Base-by-base conservation (phyloP, 805 yeast species). In the Jamesozyma lodderae region DNA sequence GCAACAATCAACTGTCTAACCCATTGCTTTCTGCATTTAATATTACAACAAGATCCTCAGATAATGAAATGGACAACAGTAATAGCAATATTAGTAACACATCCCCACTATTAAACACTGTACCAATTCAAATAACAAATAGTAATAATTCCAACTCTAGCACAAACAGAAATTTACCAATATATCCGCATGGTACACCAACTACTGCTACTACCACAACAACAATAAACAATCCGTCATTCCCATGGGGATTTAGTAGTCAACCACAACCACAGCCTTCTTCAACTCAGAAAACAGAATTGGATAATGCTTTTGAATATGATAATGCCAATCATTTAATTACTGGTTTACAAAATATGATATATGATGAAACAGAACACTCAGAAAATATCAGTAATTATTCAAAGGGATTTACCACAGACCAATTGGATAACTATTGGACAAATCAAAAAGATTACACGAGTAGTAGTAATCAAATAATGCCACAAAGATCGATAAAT, bases 401-500 rank as follows among this genome's bases (percentile, higher is more conserved):
- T 37, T 57, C 59, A 15, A 58, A 55, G 28, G 53, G 52, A 2
- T 54, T 52, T 30, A 59, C 61, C 4, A 58, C 53, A 3, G 68
- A 51, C 53, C 63, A 59, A 59, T 51, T 64, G 23, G 63, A 59
- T 40, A 53, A 50, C 30, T 59, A 55, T 40, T 59, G 63, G 63
- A 46, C 43, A 13, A 46, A 34, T 19, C 51, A 52, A 35, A 41
- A 42, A 14, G 31, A 27, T 14, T 10, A 7, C 3, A 32, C 26
- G 23, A 30, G 23, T 33, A 37, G 34, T 4, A 30, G 16, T 22
- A 35, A 16, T 13, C n/a, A 21, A 6, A 35, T 25, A 26, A 15
- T 33, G 6, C 40, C 29, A 11, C 37, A 27, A 26, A 30, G 39
- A 10, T 18, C 27, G 15, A 9, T 18, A 26, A 28, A 22, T 33